Evolutionary conservation across 805 yeast genomes (phyloP).

Genomic region (Cyberlindnera euphorbiiphila): DNA sequence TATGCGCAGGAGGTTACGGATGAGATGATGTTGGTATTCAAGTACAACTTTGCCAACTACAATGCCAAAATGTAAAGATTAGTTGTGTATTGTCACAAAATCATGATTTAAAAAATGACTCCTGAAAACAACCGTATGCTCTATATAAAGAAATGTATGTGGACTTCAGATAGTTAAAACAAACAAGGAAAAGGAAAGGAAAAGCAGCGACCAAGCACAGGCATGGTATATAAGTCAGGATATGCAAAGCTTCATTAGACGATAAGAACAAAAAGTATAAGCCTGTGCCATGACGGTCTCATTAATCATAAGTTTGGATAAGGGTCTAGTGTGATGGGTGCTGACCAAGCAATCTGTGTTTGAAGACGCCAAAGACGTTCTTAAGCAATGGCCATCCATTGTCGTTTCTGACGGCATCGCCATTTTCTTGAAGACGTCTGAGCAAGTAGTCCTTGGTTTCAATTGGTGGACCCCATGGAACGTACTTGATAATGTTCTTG

Average conservation of each 20-base stretch:
- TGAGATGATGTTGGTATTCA: constrained; percentile 13
- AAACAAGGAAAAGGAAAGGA: background rate
- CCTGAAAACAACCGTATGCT: too few species aligned
- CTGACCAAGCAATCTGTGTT: constrained; percentile 26
- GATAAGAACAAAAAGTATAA: too few species aligned
- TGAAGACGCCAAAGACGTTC: constrained; percentile 41
- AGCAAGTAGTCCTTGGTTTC: constrained; percentile 88
- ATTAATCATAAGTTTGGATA: background rate
- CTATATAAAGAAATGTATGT: too few species aligned
- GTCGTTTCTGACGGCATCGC: constrained; percentile 86
- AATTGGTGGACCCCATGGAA: constrained; percentile 96
- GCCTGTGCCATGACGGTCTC: too few species aligned
- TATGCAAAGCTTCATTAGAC: too few species aligned
- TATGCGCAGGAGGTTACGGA: constrained; percentile 8
- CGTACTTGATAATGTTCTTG: constrained; percentile 83
- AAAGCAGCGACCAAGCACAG: too few species aligned
- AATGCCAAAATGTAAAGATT: background rate
- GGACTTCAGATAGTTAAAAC: background rate
- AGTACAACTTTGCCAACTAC: constrained; percentile 5
- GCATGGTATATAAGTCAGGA: too few species aligned
- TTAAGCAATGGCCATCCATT: constrained; percentile 72
- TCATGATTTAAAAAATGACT: too few species aligned
- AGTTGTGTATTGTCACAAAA: background rate
- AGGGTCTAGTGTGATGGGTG: too few species aligned
- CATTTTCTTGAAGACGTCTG: constrained; percentile 92